These are phyloP conservation scores for Boletus reticulatus DNA, from an alignment of 768 basidiomycete genomes.

Conservation along the genomic window DNA sequence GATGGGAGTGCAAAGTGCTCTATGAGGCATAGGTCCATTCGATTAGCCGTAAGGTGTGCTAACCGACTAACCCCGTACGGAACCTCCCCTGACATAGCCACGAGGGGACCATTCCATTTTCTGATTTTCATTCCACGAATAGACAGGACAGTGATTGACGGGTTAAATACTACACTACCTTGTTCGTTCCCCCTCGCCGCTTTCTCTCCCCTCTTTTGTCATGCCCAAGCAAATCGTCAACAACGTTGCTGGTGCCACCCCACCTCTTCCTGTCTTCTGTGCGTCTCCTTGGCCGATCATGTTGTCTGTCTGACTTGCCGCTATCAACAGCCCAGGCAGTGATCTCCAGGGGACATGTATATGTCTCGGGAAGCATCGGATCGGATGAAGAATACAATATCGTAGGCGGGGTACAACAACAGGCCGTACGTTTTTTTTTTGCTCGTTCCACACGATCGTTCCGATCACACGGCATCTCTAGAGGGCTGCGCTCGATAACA, in stretches of 20 bases:
- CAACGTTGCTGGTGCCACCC: constrained; percentile 28
- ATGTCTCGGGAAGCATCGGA: constrained; percentile 43
- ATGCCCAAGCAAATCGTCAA: constrained; percentile 33
- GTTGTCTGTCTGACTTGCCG: neutral
- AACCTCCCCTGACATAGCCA: neutral
- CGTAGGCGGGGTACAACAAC: constrained; percentile 36
- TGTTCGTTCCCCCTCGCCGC: neutral
- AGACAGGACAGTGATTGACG: too few relatives aligned
- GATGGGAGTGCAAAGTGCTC: too few relatives aligned
- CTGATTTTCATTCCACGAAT: too few relatives aligned
- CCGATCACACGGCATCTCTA: constrained; percentile 8
- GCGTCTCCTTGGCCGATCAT: neutral
- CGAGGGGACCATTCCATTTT: neutral
- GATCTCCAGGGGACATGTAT: constrained; percentile 34
- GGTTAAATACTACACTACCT: neutral
- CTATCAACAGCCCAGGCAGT: constrained; percentile 34
- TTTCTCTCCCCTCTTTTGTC: neutral
- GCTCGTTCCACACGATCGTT: neutral
- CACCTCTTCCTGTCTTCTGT: constrained; percentile 37
- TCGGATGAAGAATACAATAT: constrained; percentile 30
- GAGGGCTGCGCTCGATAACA: constrained; percentile 39
- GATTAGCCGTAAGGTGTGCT: too few relatives aligned
- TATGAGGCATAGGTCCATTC: too few relatives aligned
- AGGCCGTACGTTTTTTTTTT: constrained; percentile 32
- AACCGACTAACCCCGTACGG: neutral